phyloP scores from a whole-genome alignment of 2,329 filamentous ascomycete species.

The Sporothrix variecibatus region DNA sequence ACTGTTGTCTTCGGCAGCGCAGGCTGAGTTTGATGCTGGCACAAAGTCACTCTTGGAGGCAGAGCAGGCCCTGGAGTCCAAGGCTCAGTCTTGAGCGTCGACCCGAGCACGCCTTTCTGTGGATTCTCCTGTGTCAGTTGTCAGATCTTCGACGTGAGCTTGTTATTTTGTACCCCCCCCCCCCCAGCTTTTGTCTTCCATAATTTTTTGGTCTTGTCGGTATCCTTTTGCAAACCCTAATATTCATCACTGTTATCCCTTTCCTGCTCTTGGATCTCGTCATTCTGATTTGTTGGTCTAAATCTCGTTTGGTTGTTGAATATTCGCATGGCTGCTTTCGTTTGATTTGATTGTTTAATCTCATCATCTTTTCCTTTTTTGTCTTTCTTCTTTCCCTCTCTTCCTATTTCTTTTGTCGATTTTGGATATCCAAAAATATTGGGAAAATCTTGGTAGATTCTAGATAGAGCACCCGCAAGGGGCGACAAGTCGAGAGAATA shows the following conservation, averaged over 20 bases:
- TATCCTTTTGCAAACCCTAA: background rate
- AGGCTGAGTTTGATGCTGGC: conserved; percentile 27
- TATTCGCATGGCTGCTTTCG: background rate
- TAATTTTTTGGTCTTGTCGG: background rate
- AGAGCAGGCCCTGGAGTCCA: conserved; percentile 13
- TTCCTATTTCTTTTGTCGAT: background rate
- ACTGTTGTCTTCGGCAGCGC: conserved; percentile 12
- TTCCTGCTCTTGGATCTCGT: background rate
- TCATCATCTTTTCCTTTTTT: background rate
- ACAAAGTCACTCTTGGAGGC: background rate
- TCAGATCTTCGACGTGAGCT: background rate
- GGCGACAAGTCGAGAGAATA: background rate
- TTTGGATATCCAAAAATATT: background rate
- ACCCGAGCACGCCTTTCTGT: background rate
- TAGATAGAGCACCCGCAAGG: conserved; percentile 14
- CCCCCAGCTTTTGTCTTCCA: background rate
- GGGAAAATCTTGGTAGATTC: background rate
- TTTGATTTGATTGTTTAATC: background rate
- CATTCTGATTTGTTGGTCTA: background rate
- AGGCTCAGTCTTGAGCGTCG: conserved; percentile 1
- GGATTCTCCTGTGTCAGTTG: background rate
- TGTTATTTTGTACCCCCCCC: background rate
- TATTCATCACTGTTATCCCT: background rate
- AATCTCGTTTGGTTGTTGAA: background rate
- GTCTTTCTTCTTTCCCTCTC: background rate